phyloP scores from a whole-genome alignment of 495 filamentous ascomycete species.

The Xylaria venustula region DNA sequence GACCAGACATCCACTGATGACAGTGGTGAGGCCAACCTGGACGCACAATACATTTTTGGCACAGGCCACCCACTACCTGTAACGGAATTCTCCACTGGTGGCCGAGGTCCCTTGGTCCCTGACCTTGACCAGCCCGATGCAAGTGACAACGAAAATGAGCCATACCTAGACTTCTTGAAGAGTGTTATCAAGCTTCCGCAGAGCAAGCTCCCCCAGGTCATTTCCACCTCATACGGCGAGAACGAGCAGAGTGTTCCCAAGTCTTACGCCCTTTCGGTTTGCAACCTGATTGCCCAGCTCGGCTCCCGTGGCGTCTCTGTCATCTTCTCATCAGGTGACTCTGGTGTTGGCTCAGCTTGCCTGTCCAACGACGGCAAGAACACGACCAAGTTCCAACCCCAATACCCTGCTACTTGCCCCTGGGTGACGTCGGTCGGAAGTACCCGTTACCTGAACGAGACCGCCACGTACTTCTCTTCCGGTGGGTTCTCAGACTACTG shows the following conservation, averaged over 20 bases:
- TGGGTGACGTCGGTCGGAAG: slow-evolving; percentile 70
- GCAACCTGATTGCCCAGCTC: slow-evolving; percentile 62
- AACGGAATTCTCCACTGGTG: slow-evolving; percentile 63
- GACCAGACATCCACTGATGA: slow-evolving; percentile 40
- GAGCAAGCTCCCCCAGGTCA: slow-evolving; percentile 60
- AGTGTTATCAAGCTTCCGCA: slow-evolving; percentile 34
- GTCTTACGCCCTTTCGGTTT: slow-evolving; percentile 59
- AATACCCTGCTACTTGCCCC: slow-evolving; percentile 70
- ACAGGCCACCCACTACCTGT: slow-evolving; percentile 56
- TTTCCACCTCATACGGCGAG: slow-evolving; percentile 74
- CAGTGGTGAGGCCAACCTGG: slow-evolving; percentile 65
- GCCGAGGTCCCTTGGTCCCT: slow-evolving; percentile 52
- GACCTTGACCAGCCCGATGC: slow-evolving; percentile 55
- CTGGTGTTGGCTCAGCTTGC: slow-evolving; percentile 65
- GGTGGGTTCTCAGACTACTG: slow-evolving; percentile 68
- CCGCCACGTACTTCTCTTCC: slow-evolving; percentile 55
- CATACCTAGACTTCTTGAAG: slow-evolving; percentile 66
- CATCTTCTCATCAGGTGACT: slow-evolving; percentile 67
- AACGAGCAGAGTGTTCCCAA: slow-evolving; percentile 69
- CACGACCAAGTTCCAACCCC: slow-evolving; percentile 60
- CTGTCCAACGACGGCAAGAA: slow-evolving; percentile 63
- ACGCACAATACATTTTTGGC: slow-evolving; percentile 64
- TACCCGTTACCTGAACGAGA: slow-evolving; percentile 52
- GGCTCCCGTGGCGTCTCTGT: slow-evolving; percentile 67
- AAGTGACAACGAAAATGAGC: slow-evolving; percentile 62